Evolutionary conservation across 2,329 filamentous ascomycete genomes (phyloP).

Genomic region (Trichoderma hamatum): DNA sequence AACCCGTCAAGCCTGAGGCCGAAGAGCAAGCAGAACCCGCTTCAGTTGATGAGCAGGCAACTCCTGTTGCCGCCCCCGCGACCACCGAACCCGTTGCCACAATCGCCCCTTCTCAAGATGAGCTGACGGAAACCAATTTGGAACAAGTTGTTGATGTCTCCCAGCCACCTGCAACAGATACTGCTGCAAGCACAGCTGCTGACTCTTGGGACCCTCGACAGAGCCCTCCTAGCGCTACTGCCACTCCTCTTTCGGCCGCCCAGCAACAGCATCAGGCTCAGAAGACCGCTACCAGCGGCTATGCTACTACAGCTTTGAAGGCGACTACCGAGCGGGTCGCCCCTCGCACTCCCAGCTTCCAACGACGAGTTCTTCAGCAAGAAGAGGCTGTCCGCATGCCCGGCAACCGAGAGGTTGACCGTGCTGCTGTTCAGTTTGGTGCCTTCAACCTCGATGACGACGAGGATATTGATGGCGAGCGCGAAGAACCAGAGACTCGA

Average conservation of each 20-base stretch:
- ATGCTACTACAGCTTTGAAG: conserved; percentile 80
- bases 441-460: conserved; percentile 89
- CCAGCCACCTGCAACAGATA: conserved; percentile 74
- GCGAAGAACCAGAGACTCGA: conserved; percentile 93
- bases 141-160: conserved; percentile 87
- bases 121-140: conserved; percentile 88
- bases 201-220: conserved; percentile 79
- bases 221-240: conserved; percentile 59
- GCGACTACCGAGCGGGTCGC: conserved; percentile 63
- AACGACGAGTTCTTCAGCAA: conserved; percentile 87
- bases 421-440: conserved; percentile 92
- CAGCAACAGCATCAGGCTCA: conserved; percentile 63
- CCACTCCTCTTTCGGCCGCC: conserved; percentile 66
- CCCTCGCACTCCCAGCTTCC: conserved; percentile 74
- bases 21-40: conserved; percentile 42
- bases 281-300: conserved; percentile 64
- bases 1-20: conserved; percentile 41
- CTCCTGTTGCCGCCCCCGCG: conserved; percentile 31
- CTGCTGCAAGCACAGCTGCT: conserved; percentile 84
- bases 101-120: conserved; percentile 73
- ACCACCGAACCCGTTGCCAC: conserved; percentile 55
- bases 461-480: conserved; percentile 89
- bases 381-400: conserved; percentile 99
- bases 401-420: conserved; percentile 91
- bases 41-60: conserved; percentile 40